phyloP scores from a whole-genome alignment of 805 yeast species.

The Lachancea sp. region DNA sequence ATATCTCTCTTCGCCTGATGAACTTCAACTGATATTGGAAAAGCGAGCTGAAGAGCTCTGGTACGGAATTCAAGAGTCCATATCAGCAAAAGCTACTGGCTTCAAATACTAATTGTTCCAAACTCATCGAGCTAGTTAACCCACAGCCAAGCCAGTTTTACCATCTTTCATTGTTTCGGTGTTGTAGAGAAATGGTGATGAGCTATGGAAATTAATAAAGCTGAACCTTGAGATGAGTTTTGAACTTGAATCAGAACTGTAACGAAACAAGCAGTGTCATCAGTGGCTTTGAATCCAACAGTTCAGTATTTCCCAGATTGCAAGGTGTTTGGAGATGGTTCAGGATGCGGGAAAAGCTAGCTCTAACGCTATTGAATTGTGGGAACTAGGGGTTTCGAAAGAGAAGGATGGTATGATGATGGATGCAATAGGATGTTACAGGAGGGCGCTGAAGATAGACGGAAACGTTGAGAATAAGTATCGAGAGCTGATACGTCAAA shows the following conservation, averaged over 20 bases:
- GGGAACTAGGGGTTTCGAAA: constrained; percentile 63
- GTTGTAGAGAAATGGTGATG: background rate
- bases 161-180: background rate
- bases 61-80: too few relatives aligned
- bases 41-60: too few relatives aligned
- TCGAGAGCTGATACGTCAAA: constrained; percentile 48
- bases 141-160: background rate
- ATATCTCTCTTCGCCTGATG: background rate
- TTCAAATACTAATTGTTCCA: background rate
- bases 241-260: background rate
- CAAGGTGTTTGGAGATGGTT: background rate
- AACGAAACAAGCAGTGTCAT: background rate
- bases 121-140: background rate
- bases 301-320: too few relatives aligned
- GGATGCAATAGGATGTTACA: constrained; percentile 72
- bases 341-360: background rate
- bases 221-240: background rate
- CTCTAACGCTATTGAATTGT: constrained; percentile 49
- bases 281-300: background rate
- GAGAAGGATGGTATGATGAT: constrained; percentile 70
- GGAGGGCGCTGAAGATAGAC: constrained; percentile 56
- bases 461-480: constrained; percentile 62
- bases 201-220: background rate
- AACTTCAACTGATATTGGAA: too few relatives aligned
- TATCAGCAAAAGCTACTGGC: too few relatives aligned